A percentile compares a stretch with the other conserved stretches of the same genome.
Conservation (phyloP, 2,329 filamentous ascomycete genomes). For the Fusarium chlamydosporum region DNA sequence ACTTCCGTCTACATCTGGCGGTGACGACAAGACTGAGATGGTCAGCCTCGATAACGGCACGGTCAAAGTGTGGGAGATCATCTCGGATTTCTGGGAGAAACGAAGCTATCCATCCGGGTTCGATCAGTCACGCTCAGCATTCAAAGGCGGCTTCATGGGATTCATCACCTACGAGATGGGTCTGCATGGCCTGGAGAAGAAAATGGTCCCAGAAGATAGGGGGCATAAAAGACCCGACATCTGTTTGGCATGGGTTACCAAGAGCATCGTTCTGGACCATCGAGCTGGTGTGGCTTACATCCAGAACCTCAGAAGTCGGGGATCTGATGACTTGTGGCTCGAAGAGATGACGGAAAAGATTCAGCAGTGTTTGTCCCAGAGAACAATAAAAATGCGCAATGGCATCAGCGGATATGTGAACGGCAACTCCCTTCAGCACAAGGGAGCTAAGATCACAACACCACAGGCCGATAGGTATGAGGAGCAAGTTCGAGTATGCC, state of each 20-base stretch:
- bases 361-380: constrained; percentile 55
- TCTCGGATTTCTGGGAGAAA: constrained; percentile 61
- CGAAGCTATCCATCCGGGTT: constrained; percentile 48
- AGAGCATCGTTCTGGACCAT: constrained; percentile 84
- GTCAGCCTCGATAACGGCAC: constrained; percentile 48
- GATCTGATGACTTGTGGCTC: constrained; percentile 53
- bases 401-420: constrained; percentile 30
- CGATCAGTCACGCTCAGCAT: constrained; percentile 61
- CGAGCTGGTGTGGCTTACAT: constrained; percentile 71
- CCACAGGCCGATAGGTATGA: constrained; percentile 70
- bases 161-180: constrained; percentile 90
- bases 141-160: constrained; percentile 87
- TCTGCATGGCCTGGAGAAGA: constrained; percentile 60
- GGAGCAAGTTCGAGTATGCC: constrained; percentile 75
- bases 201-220: constrained; percentile 47
- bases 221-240: constrained; percentile 73
- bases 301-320: constrained; percentile 62
- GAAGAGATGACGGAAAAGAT: constrained; percentile 52
- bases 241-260: constrained; percentile 81
- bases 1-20: constrained; percentile 35
- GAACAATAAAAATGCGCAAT: constrained; percentile 18
- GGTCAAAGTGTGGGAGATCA: constrained; percentile 64
- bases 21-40: constrained; percentile 24
- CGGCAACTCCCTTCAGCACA: constrained; percentile 14
- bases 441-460: constrained; percentile 52